A percentile compares a stretch with the other conserved stretches of the same genome.
phyloP scores from a whole-genome alignment of 2,329 filamentous ascomycete genomes.

The Fusarium goolgardi region DNA sequence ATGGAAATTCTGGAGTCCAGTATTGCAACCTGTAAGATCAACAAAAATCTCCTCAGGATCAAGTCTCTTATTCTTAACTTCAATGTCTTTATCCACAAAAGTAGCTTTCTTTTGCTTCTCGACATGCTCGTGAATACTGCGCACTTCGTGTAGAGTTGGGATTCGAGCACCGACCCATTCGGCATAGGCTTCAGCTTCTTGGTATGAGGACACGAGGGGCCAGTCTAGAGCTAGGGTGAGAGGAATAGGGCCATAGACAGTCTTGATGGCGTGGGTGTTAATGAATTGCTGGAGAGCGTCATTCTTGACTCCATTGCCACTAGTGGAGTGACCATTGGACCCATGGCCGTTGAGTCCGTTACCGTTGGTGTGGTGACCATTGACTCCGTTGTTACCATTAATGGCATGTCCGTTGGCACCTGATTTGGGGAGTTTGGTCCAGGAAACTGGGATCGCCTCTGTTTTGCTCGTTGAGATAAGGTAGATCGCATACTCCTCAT shows the following conservation, averaged over 20 bases:
- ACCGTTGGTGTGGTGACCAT: background rate
- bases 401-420: background rate
- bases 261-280: conserved; percentile 17
- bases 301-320: background rate
- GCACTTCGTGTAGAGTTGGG: conserved; percentile 26
- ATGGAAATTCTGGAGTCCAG: background rate
- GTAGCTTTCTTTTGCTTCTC: conserved; percentile 11
- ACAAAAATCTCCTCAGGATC: conserved; percentile 2
- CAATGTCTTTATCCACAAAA: background rate
- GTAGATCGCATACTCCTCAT: conserved; percentile 1
- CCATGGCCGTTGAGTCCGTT: background rate
- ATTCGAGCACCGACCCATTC: conserved; percentile 20
- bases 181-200: conserved; percentile 25
- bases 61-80: background rate
- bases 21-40: background rate
- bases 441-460: background rate
- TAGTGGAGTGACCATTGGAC: background rate
- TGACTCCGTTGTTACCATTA: background rate
- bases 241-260: conserved; percentile 16
- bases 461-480: background rate
- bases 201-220: conserved; percentile 25
- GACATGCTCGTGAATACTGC: conserved; percentile 24
- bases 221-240: conserved; percentile 18
- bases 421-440: background rate
- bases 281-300: conserved; percentile 1